These are phyloP conservation scores for Alliaria petiolata DNA, from an alignment of 345 rosid genomes.

Conservation along the genomic window DNA sequence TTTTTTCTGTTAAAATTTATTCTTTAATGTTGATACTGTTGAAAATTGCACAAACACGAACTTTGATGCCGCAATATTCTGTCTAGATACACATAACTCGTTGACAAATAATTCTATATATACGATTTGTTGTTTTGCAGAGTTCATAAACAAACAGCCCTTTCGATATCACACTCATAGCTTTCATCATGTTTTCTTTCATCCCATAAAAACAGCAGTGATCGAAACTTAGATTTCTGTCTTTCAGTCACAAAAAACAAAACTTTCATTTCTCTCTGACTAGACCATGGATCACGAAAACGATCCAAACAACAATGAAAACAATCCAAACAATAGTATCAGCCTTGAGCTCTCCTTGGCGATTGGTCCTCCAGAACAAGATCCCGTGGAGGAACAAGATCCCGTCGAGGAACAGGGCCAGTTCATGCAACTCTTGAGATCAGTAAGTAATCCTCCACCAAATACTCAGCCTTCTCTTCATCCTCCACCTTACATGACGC, in stretches of 20 bases:
- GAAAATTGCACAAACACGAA: too few relatives aligned
- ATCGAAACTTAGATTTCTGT: not conserved
- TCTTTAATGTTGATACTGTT: too few relatives aligned
- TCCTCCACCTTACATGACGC: not conserved
- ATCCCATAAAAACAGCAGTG: not conserved
- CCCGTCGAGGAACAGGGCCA: not conserved
- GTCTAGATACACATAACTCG: too few relatives aligned
- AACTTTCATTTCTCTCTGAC: not conserved
- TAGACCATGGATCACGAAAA: not conserved
- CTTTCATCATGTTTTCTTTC: not conserved
- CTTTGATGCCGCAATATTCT: too few relatives aligned
- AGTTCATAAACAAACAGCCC: not conserved
- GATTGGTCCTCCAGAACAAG: not conserved
- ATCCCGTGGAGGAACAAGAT: not conserved
- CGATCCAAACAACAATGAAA: not conserved
- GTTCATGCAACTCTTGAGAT: not conserved
- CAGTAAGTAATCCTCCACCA: not conserved
- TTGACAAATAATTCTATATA: not conserved
- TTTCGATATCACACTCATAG: not conserved
- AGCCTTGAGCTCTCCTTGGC: conserved; percentile 13
- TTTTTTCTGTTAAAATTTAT: too few relatives aligned
- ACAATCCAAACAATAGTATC: not conserved
- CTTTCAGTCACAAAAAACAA: too few relatives aligned
- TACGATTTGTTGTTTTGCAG: not conserved
- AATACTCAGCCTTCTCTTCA: not conserved